phyloP scores from a whole-genome alignment of 176 grass and related monocot genomes.

The Metroxylon sagu region DNA sequence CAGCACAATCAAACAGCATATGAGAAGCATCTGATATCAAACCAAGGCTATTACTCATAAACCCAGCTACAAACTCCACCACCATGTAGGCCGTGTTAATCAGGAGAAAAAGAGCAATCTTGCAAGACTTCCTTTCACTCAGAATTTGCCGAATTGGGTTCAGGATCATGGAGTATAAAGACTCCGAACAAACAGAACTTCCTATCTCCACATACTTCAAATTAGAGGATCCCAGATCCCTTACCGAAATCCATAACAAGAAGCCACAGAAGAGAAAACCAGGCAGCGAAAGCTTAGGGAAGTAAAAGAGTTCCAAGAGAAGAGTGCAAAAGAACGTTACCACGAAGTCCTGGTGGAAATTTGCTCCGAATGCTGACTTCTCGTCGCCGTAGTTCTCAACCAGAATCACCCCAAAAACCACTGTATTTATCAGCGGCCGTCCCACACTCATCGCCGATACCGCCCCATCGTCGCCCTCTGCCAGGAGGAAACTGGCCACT shows the following conservation, averaged over 20 bases:
- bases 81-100: constrained; percentile 93
- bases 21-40: constrained; percentile 93
- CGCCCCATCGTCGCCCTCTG: constrained; percentile 4
- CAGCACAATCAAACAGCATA: constrained; percentile 96
- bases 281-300: constrained; percentile 60
- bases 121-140: constrained; percentile 68
- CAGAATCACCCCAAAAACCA: constrained; percentile 63
- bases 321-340: constrained; percentile 73
- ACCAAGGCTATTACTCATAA: constrained; percentile 96
- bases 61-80: constrained; percentile 71
- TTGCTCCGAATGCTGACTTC: constrained; percentile 24
- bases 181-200: constrained; percentile 28
- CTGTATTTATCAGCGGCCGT: constrained; percentile 56
- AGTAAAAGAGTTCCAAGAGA: constrained; percentile 80
- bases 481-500: constrained; percentile 35
- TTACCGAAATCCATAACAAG: constrained; percentile 56
- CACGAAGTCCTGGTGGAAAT: constrained; percentile 50
- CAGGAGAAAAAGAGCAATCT: constrained; percentile 81
- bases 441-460: constrained; percentile 30
- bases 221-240: constrained; percentile 40
- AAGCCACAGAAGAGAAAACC: constrained; percentile 70
- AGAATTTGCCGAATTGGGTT: constrained; percentile 74
- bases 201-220: constrained; percentile 55
- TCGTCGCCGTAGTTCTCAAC: constrained; percentile 35
- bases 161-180: constrained; percentile 53